These are phyloP conservation scores for Pascua sp. DNA, from an alignment of 1,284 basidiomycete species.

Conservation along the genomic window DNA sequence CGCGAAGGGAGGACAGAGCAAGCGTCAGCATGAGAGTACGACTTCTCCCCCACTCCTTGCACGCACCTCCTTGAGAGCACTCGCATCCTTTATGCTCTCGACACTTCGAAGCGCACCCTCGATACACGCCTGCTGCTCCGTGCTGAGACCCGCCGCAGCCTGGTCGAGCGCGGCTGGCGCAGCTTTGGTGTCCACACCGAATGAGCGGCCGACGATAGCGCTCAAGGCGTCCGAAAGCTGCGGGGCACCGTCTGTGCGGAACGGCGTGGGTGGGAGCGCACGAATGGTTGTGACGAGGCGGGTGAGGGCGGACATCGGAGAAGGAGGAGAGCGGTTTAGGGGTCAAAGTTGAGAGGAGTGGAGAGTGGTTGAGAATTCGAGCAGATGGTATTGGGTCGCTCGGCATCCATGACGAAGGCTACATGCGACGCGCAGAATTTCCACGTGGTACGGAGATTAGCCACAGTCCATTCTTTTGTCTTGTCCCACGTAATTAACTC, in stretches of 20 bases:
- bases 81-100: conserved; percentile 23
- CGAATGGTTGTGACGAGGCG: conserved; percentile 28
- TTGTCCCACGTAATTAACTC: too few relatives aligned
- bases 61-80: conserved; percentile 33
- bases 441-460: too few relatives aligned
- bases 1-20: too few relatives aligned
- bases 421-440: too few relatives aligned
- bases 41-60: background rate
- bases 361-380: background rate
- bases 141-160: conserved; percentile 3
- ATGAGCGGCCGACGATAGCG: conserved; percentile 27
- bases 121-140: conserved; percentile 17
- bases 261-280: conserved; percentile 36
- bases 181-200: conserved; percentile 18
- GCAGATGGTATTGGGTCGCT: background rate
- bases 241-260: conserved; percentile 31
- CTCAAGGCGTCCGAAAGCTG: conserved; percentile 40
- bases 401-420: too few relatives aligned
- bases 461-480: too few relatives aligned
- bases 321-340: background rate
- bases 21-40: background rate
- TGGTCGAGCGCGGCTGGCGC: conserved; percentile 10
- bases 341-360: background rate
- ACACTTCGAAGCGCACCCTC: conserved; percentile 21
- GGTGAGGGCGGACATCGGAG: conserved; percentile 6